Conservation (phyloP, 2,329 filamentous ascomycete species). For the Botrytis cinerea region DNA sequence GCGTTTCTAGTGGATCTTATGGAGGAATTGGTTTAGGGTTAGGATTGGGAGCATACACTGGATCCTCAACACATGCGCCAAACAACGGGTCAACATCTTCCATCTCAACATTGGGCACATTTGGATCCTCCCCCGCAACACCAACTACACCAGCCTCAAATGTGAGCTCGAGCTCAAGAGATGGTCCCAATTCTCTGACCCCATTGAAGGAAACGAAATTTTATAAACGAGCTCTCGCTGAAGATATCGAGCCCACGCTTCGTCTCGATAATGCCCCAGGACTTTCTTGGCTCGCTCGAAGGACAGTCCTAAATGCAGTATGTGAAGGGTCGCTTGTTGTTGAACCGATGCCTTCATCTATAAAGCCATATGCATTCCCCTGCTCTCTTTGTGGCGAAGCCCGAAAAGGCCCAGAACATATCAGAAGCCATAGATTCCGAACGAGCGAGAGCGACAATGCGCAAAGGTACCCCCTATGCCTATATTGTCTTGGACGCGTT, state of each 20-base stretch:
- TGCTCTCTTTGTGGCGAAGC: slow-evolving; percentile 90
- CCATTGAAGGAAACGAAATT: slow-evolving; percentile 89
- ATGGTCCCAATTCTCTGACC: slow-evolving; percentile 48
- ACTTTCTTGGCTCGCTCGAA: slow-evolving; percentile 88
- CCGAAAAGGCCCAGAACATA: slow-evolving; percentile 68
- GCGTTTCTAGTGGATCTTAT: slow-evolving; percentile 72
- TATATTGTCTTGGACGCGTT: slow-evolving; percentile 80
- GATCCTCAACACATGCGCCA: slow-evolving; percentile 43
- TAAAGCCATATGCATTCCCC: slow-evolving; percentile 45
- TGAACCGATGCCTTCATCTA: slow-evolving; percentile 73
- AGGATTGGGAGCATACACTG: slow-evolving; percentile 51
- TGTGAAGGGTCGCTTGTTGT: slow-evolving; percentile 85
- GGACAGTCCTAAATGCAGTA: slow-evolving; percentile 80
- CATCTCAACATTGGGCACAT: slow-evolving; percentile 52
- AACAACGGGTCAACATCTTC: slow-evolving; percentile 64
- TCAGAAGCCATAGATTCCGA: slow-evolving; percentile 84
- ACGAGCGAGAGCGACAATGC: slow-evolving; percentile 84
- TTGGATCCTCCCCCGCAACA: slow-evolving; percentile 57
- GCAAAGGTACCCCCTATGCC: slow-evolving; percentile 86
- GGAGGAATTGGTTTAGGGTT: slow-evolving; percentile 53
- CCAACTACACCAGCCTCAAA: slow-evolving; percentile 59
- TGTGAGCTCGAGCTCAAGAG: slow-evolving; percentile 48
- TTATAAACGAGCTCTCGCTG: slow-evolving; percentile 83
- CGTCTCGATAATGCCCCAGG: slow-evolving; percentile 87
- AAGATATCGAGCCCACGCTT: slow-evolving; percentile 93